phyloP scores from a whole-genome alignment of 192 early-diverging fungal species.

The Backusella tuberculispora region DNA sequence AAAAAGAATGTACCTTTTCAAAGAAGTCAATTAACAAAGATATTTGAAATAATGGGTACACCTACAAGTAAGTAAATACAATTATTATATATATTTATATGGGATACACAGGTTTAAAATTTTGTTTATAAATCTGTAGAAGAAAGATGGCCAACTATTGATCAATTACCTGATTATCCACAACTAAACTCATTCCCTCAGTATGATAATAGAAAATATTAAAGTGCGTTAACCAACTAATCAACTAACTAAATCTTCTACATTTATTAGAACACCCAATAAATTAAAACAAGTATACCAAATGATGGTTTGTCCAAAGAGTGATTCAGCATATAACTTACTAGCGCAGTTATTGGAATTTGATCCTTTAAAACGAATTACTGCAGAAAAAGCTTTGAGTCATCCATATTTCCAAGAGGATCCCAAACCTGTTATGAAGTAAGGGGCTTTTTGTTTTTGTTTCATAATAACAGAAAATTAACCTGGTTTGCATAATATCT shows the following conservation, averaged over 20 bases:
- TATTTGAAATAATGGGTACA: constrained; percentile 86
- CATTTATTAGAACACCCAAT: constrained; percentile 42
- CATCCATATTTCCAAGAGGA: constrained; percentile 87
- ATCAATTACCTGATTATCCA: constrained; percentile 70
- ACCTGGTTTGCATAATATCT: background rate
- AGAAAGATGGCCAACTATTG: constrained; percentile 77
- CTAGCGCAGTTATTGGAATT: constrained; percentile 80
- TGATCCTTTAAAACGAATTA: constrained; percentile 75
- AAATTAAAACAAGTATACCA: constrained; percentile 47
- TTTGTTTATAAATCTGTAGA: constrained; percentile 36
- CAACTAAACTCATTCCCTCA: constrained; percentile 64
- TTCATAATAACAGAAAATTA: background rate
- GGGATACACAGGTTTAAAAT: constrained; percentile 12
- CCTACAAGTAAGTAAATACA: constrained; percentile 59
- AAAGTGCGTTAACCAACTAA: too few relatives aligned
- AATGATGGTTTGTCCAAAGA: constrained; percentile 41
- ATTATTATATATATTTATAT: constrained; percentile 22
- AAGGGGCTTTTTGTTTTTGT: constrained; percentile 11
- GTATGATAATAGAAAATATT: constrained; percentile 41
- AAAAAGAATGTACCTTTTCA: constrained; percentile 87
- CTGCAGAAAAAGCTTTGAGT: constrained; percentile 76
- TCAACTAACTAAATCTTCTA: background rate
- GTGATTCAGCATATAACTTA: constrained; percentile 62
- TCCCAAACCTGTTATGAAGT: constrained; percentile 60
- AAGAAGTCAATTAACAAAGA: constrained; percentile 82